phyloP scores from a whole-genome alignment of 345 rosid species.

The Microthlaspi erraticum region DNA sequence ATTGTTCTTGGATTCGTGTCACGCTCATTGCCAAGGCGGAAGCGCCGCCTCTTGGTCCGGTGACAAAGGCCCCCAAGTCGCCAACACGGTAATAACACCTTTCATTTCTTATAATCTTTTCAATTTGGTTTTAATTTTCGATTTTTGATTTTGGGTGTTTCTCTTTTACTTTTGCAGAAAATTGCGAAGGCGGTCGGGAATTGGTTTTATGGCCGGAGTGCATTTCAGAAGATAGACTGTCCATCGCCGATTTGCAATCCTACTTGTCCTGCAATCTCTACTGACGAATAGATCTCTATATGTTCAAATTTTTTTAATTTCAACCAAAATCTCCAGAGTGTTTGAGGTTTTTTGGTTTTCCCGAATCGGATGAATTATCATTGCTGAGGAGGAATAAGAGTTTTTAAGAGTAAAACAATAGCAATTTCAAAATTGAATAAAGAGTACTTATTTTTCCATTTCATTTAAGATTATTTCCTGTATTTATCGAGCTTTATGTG shows the following conservation, averaged over 20 bases:
- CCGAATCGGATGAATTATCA: background rate
- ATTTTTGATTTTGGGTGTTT: background rate
- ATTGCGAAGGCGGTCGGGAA: constrained; percentile 80
- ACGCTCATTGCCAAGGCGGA: constrained; percentile 83
- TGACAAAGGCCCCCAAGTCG: constrained; percentile 61
- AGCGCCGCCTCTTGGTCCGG: constrained; percentile 72
- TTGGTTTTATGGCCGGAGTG: constrained; percentile 71
- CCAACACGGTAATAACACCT: constrained; percentile 49
- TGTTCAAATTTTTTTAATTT: background rate
- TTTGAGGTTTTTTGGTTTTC: background rate
- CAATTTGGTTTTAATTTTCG: background rate
- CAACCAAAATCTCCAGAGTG: background rate
- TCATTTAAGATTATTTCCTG: background rate
- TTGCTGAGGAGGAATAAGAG: constrained; percentile 23
- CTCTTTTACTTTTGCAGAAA: constrained; percentile 52
- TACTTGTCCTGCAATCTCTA: constrained; percentile 59
- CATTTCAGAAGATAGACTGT: constrained; percentile 79
- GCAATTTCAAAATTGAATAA: constrained; percentile 27
- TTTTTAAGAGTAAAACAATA: background rate
- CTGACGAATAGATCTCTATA: constrained; percentile 32
- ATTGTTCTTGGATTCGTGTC: constrained; percentile 82
- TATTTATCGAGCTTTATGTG: background rate
- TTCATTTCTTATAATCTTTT: background rate
- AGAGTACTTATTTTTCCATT: background rate
- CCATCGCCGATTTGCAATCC: constrained; percentile 86